phyloP scores from a whole-genome alignment of 2,329 filamentous ascomycete species.

The Paecilomyces formosus region DNA sequence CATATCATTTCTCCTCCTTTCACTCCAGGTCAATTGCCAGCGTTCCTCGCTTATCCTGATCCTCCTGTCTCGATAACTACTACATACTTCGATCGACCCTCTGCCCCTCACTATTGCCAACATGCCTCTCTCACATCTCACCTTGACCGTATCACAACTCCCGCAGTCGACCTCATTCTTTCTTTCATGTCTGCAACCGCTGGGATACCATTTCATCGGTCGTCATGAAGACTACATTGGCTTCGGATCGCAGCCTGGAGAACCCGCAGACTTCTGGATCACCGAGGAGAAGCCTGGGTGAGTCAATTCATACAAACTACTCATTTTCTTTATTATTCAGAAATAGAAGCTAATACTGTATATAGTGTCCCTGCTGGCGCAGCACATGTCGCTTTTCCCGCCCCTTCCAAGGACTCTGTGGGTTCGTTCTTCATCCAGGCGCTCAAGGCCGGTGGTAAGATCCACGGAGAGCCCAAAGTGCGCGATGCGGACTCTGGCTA shows the following conservation, averaged over 20 bases:
- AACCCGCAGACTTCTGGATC: slow-evolving; percentile 55
- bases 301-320: slow-evolving; percentile 14
- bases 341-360: slow-evolving; percentile 5
- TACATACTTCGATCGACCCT: not conserved
- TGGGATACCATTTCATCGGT: slow-evolving; percentile 67
- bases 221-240: slow-evolving; percentile 54
- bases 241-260: slow-evolving; percentile 49
- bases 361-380: slow-evolving; percentile 43
- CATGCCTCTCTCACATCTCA: slow-evolving; percentile 58
- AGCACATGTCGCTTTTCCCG: slow-evolving; percentile 61
- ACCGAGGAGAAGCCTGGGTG: slow-evolving; percentile 55
- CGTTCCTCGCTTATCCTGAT: not conserved
- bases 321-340: not conserved
- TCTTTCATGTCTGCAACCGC: slow-evolving; percentile 66
- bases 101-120: not conserved
- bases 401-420: slow-evolving; percentile 58
- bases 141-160: slow-evolving; percentile 66
- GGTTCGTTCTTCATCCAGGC: slow-evolving; percentile 65
- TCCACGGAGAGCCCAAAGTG: slow-evolving; percentile 49
- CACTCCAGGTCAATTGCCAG: not conserved
- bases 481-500: slow-evolving; percentile 48
- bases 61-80: not conserved
- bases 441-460: slow-evolving; percentile 55
- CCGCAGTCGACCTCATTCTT: slow-evolving; percentile 78
- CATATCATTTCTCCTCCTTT: not conserved